Evolutionary conservation across 164 flowering plant species (phyloP).

Genomic region (Chimonanthus salicifolius): DNA sequence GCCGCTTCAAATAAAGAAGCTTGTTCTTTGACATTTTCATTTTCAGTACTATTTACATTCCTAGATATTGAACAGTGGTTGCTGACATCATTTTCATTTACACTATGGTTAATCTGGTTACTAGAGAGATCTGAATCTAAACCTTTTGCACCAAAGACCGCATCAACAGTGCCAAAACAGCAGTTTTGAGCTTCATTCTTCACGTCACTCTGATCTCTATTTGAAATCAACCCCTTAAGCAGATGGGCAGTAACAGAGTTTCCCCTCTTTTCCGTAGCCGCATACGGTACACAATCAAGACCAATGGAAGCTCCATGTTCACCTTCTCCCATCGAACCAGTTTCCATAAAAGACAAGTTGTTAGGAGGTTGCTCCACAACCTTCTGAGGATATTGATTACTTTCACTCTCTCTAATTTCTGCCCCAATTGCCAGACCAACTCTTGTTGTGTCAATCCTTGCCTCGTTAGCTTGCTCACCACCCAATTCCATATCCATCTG

Average conservation of each 20-base stretch:
- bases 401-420: conserved; percentile 23
- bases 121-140: conserved; percentile 62
- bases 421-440: conserved; percentile 11
- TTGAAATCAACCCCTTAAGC: conserved; percentile 31
- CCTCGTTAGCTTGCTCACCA: conserved; percentile 22
- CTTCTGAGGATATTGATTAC: conserved; percentile 19
- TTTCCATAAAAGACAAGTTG: not conserved
- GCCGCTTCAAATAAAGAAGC: conserved; percentile 20
- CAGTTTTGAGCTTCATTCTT: conserved; percentile 27
- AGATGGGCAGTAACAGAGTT: conserved; percentile 23
- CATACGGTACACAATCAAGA: conserved; percentile 27
- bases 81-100: conserved; percentile 40
- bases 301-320: conserved; percentile 25
- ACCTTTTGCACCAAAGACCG: conserved; percentile 28
- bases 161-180: not conserved
- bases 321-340: conserved; percentile 22
- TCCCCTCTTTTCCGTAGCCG: conserved; percentile 24
- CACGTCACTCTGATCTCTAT: conserved; percentile 22
- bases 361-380: not conserved
- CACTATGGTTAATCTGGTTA: conserved; percentile 29
- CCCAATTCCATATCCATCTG: conserved; percentile 40
- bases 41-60: conserved; percentile 22
- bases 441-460: conserved; percentile 16
- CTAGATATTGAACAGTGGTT: conserved; percentile 28
- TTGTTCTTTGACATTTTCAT: conserved; percentile 31